A percentile compares a stretch with the other conserved stretches of the same genome.
These are phyloP conservation scores for Neospora caninum DNA, from an alignment of 169 alveolate genomes.

Conservation along the genomic window DNA sequence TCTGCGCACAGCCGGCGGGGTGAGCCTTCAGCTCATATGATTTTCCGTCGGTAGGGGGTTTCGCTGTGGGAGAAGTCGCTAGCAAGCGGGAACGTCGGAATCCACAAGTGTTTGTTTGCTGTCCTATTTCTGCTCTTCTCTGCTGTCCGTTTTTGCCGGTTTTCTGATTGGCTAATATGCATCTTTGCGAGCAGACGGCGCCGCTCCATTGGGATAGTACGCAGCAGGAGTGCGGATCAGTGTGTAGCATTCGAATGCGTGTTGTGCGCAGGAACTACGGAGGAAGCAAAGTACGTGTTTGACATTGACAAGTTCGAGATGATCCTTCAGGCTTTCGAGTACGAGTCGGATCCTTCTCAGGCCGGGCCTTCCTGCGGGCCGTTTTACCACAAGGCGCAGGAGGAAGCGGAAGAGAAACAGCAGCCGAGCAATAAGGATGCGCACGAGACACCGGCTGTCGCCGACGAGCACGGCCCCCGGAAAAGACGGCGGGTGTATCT, in stretches of 20 bases:
- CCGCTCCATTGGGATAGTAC: not conserved
- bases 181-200: too few species aligned
- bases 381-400: not conserved
- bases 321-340: constrained; percentile 65
- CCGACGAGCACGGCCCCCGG: not conserved
- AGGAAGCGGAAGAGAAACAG: not conserved
- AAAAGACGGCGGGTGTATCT: not conserved
- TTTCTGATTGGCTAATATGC: too few species aligned
- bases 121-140: too few species aligned
- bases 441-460: not conserved
- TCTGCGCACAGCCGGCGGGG: too few species aligned
- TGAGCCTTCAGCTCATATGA: too few species aligned
- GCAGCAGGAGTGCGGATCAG: too few species aligned
- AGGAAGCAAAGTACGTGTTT: constrained; percentile 40
- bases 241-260: too few species aligned
- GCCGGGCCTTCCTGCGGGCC: not conserved
- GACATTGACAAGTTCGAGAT: constrained; percentile 66
- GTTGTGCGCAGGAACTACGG: constrained; percentile 20
- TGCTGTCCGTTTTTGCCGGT: too few species aligned
- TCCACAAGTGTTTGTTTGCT: too few species aligned
- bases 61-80: too few species aligned
- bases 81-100: too few species aligned
- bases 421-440: not conserved
- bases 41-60: too few species aligned
- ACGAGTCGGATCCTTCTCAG: constrained; percentile 37